Conservation (phyloP, 345 rosid species). For the Salix brachista region DNA sequence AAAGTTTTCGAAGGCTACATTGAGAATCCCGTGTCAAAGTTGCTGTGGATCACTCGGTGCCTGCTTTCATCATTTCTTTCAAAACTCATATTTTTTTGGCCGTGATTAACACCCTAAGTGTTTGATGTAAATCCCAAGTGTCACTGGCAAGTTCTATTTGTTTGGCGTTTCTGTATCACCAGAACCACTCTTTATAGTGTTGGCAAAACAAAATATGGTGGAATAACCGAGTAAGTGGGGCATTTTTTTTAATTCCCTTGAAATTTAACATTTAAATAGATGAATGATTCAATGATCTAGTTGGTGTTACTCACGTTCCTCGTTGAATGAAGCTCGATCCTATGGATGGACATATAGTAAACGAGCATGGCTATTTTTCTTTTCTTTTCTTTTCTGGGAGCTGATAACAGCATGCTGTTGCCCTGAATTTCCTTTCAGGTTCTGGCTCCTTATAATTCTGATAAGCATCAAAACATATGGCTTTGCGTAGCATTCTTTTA, state of each 20-base stretch:
- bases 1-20: conserved; percentile 90
- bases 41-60: conserved; percentile 42
- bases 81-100: neutral
- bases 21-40: conserved; percentile 91
- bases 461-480: too few relatives aligned
- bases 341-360: neutral
- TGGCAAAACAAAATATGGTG: neutral
- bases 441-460: neutral
- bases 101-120: neutral
- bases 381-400: neutral
- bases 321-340: neutral
- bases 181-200: neutral
- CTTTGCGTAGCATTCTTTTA: too few relatives aligned
- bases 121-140: neutral
- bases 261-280: neutral
- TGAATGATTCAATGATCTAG: neutral
- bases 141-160: neutral
- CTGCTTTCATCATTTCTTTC: neutral
- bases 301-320: neutral
- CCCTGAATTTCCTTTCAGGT: neutral
- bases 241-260: neutral
- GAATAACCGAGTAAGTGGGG: neutral
- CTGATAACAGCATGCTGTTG: neutral
- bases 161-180: neutral
- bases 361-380: neutral